Percentiles rank a stretch among this genome's conserved stretches.
phyloP scores from a whole-genome alignment of 2,329 filamentous ascomycete genomes.

The Aspergillus eucalypticola region DNA sequence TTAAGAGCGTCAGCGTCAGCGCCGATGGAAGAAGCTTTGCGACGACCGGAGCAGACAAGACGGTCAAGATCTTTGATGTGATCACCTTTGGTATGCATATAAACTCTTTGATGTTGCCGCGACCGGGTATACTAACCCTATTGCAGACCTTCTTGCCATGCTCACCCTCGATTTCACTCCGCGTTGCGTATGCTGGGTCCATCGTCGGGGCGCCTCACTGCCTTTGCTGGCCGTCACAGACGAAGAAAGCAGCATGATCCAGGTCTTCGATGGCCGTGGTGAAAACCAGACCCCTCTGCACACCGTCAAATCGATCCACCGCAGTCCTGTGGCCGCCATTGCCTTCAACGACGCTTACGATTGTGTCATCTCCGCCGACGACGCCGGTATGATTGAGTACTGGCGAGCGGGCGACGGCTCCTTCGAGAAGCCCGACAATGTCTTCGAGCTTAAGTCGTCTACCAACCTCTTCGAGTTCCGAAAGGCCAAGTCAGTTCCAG shows the following conservation, averaged over 20 bases:
- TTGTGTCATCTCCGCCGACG: slow-evolving; percentile 87
- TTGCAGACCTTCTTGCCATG: slow-evolving; percentile 73
- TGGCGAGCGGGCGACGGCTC: slow-evolving; percentile 73
- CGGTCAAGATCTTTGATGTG: slow-evolving; percentile 60
- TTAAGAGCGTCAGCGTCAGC: slow-evolving; percentile 80
- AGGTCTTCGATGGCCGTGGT: slow-evolving; percentile 86
- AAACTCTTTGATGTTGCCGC: too few species aligned
- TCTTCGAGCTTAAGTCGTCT: slow-evolving; percentile 90
- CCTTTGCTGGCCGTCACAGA: slow-evolving; percentile 84
- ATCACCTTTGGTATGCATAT: slow-evolving; percentile 68
- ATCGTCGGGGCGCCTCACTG: slow-evolving; percentile 80
- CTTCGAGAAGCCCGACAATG: slow-evolving; percentile 87
- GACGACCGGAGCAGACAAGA: slow-evolving; percentile 66
- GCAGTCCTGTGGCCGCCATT: slow-evolving; percentile 78
- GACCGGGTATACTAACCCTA: slow-evolving; percentile 10
- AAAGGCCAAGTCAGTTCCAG: slow-evolving; percentile 83
- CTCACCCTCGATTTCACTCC: slow-evolving; percentile 74
- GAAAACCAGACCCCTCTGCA: slow-evolving; percentile 76
- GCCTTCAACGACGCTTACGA: slow-evolving; percentile 85
- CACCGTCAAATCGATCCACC: slow-evolving; percentile 75
- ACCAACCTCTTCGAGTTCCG: slow-evolving; percentile 97
- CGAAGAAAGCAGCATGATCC: slow-evolving; percentile 69
- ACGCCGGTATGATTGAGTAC: slow-evolving; percentile 93
- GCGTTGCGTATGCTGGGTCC: slow-evolving; percentile 86
- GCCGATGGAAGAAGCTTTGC: slow-evolving; percentile 91